Evolutionary conservation across 2,329 filamentous ascomycete species (phyloP), one percentile per base, ranked within the genome.

Genomic region (Microascus cirrosus): DNA sequence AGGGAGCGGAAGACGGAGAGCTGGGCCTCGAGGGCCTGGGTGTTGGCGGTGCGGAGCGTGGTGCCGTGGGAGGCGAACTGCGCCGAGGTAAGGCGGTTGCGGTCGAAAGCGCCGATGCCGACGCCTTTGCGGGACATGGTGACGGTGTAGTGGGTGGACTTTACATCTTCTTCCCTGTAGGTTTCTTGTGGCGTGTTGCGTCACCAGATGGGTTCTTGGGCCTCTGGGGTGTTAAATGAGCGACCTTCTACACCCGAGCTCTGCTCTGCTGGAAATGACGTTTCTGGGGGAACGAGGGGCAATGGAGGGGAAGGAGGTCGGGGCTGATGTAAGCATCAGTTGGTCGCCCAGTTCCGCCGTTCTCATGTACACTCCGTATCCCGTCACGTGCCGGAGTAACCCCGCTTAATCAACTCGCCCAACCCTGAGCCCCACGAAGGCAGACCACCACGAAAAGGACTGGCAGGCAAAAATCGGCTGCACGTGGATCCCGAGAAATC

Each of bases 1-100:
- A 96, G 81, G 20, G 90, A 94, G 68, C 95, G 91, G 79, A 99
- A 99, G 67, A 97, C 92, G 63, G 91, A 87, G 61, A 99, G 87
- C 70, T 99, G 94, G 42, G 91, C 95, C 66, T 90, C 86, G 64
- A 99, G 85, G 20, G 92, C 93, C 63, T 86, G 83, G 54, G 90
- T 84, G 73, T 97, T 93, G 65, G 84, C 85, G 59, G 82, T 87
- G 62, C 92, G 90, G n/a, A 99, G 85, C 55, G 82, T 86, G 61
- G 85, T 89, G 68, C 94, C 94, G 77, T 96, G 93, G 28, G 84
- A 87, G 60, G 92, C 91, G 76, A 93, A 97, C 66, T 94, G 92
- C 57, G 92, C 89, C 32, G 87, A 89, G 11, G 91, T 89, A 62
- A 96, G 84, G 58, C 86, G 88, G 61, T 85, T 88, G 63, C 91